phyloP scores from a whole-genome alignment of 345 rosid species.

The Ricinus communis region DNA sequence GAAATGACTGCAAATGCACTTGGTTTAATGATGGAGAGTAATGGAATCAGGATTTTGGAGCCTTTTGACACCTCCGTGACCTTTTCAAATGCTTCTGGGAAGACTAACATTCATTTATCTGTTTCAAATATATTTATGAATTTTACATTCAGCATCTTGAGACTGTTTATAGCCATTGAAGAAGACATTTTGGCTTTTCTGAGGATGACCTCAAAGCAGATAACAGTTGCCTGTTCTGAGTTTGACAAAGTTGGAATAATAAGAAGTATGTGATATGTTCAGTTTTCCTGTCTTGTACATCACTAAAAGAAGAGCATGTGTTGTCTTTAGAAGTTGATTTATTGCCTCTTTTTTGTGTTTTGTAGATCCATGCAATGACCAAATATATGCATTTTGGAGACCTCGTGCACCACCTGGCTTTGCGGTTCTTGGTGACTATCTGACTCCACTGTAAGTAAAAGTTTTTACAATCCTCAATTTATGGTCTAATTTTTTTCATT shows the following conservation, averaged over 20 bases:
- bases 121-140: slow-evolving; percentile 93
- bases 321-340: slow-evolving; percentile 26
- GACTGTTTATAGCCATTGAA: slow-evolving; percentile 85
- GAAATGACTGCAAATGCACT: slow-evolving; percentile 79
- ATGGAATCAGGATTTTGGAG: slow-evolving; percentile 89
- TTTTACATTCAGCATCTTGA: slow-evolving; percentile 92
- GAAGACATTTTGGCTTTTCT: slow-evolving; percentile 87
- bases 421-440: slow-evolving; percentile 93
- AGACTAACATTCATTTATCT: slow-evolving; percentile 65
- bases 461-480: background rate
- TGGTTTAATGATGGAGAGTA: slow-evolving; percentile 95
- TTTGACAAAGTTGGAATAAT: slow-evolving; percentile 90
- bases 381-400: slow-evolving; percentile 80
- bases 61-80: slow-evolving; percentile 81
- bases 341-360: slow-evolving; percentile 19
- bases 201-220: slow-evolving; percentile 84
- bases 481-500: slow-evolving; percentile 15
- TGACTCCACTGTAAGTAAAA: slow-evolving; percentile 80
- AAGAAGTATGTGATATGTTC: slow-evolving; percentile 49
- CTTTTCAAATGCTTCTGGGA: slow-evolving; percentile 90
- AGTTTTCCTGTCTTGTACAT: slow-evolving; percentile 4
- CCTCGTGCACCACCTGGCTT: slow-evolving; percentile 94
- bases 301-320: background rate
- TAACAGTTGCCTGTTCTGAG: slow-evolving; percentile 76
- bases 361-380: slow-evolving; percentile 66